phyloP scores from a whole-genome alignment of 2,329 filamentous ascomycete genomes.

The Sporothrix euskadiensis region DNA sequence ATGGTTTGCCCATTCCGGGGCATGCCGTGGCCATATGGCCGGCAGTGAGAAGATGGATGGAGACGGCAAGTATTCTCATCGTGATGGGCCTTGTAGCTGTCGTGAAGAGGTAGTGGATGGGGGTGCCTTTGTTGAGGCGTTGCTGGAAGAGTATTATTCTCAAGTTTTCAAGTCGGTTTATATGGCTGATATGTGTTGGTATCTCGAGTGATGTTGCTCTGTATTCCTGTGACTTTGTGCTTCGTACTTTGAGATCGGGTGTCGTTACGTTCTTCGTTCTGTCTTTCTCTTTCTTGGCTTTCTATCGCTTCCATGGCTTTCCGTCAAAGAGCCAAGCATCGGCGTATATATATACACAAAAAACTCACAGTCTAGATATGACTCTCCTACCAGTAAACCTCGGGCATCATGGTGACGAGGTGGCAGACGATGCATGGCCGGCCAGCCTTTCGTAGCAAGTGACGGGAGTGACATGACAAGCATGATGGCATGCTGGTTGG shows the following conservation, averaged over 20 bases:
- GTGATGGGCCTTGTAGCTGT: not conserved
- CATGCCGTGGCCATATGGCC: conserved; percentile 2
- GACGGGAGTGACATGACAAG: not conserved
- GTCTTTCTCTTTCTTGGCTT: not conserved
- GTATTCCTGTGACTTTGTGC: not conserved
- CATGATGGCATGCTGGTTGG: not conserved
- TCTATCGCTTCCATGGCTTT: not conserved
- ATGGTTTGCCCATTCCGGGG: conserved; percentile 36
- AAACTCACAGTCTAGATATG: not conserved
- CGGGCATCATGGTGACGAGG: not conserved
- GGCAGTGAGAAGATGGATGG: not conserved
- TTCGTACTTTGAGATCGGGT: not conserved
- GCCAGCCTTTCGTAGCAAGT: not conserved
- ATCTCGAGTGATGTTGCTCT: not conserved
- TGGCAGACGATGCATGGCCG: not conserved
- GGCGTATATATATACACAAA: conserved; percentile 2
- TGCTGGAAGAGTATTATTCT: not conserved
- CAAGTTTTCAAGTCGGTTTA: not conserved
- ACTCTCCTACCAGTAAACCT: too few species aligned
- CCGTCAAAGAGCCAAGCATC: not conserved
- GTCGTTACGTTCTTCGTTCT: not conserved
- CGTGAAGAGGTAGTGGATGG: not conserved
- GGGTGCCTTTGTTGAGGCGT: not conserved
- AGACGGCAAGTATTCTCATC: not conserved
- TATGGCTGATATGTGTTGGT: not conserved